Conservation (phyloP, 2,329 filamentous ascomycete species). For the Paracamarosporium sp. region DNA sequence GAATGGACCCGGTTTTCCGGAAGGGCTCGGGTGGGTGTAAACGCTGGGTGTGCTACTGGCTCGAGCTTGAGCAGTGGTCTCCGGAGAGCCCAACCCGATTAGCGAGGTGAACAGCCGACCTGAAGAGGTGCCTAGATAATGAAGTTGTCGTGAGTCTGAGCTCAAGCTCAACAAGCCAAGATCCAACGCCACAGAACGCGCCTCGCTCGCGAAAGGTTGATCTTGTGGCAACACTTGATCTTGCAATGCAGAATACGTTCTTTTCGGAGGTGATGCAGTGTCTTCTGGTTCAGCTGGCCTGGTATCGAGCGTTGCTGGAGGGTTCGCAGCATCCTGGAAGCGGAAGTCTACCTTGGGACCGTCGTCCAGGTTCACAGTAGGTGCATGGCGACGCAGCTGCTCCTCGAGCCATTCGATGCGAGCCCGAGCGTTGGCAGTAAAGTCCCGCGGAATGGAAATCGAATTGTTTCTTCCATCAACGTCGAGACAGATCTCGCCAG, state of each 20-base stretch:
- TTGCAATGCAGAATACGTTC: neutral
- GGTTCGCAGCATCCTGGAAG: conserved; percentile 1
- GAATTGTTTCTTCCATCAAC: conserved; percentile 48
- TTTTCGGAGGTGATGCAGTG: neutral
- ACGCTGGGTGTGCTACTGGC: neutral
- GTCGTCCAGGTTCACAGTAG: conserved; percentile 36
- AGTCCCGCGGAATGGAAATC: conserved; percentile 44
- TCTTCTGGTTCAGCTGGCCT: neutral
- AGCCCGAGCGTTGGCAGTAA: conserved; percentile 29
- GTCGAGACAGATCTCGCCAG: conserved; percentile 45
- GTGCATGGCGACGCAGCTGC: conserved; percentile 32
- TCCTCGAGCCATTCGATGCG: conserved; percentile 46
- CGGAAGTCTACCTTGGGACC: conserved; percentile 33
- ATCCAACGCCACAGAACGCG: conserved; percentile 42
- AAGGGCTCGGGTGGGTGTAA: neutral
- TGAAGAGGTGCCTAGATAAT: conserved; percentile 49
- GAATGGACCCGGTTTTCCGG: conserved; percentile 4
- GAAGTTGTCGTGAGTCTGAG: conserved; percentile 46
- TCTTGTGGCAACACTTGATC: neutral
- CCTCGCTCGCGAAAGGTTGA: conserved; percentile 23
- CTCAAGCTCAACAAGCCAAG: conserved; percentile 48
- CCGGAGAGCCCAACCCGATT: conserved; percentile 19
- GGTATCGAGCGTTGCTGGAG: neutral
- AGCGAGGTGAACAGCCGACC: conserved; percentile 44
- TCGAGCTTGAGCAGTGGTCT: neutral